phyloP scores from a whole-genome alignment of 495 filamentous ascomycete genomes.

The Neurospora terricola region DNA sequence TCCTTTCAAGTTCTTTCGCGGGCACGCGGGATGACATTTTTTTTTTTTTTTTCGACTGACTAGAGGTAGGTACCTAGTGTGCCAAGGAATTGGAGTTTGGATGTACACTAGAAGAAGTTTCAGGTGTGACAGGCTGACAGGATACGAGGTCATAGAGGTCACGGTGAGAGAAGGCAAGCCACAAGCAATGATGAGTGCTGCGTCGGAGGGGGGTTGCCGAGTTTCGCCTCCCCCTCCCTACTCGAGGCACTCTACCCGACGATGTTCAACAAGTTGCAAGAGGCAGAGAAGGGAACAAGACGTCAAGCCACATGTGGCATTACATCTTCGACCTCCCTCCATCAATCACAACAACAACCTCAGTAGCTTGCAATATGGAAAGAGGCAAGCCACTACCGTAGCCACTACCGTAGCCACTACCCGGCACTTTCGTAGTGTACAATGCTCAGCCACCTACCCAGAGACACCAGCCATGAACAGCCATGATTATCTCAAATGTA shows the following conservation, averaged over 20 bases:
- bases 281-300: background rate
- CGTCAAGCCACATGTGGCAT: background rate
- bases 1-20: background rate
- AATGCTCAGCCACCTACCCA: background rate
- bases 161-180: background rate
- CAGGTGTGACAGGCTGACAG: background rate
- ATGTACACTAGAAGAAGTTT: background rate
- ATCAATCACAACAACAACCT: background rate
- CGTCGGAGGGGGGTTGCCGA: background rate
- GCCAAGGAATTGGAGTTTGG: background rate
- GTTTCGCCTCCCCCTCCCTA: background rate
- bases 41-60: background rate
- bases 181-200: background rate
- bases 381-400: background rate
- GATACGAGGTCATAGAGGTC: background rate
- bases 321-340: background rate
- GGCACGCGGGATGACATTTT: background rate
- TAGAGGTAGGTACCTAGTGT: no score
- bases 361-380: background rate
- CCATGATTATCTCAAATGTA: background rate
- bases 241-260: background rate
- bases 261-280: background rate
- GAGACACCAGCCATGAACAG: background rate
- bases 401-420: background rate
- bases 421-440: no score